Percentiles rank a stretch among this genome's conserved stretches.
These are phyloP conservation scores for Tylopilus vinaceipallidus DNA, from an alignment of 768 basidiomycete genomes.

Conservation along the genomic window DNA sequence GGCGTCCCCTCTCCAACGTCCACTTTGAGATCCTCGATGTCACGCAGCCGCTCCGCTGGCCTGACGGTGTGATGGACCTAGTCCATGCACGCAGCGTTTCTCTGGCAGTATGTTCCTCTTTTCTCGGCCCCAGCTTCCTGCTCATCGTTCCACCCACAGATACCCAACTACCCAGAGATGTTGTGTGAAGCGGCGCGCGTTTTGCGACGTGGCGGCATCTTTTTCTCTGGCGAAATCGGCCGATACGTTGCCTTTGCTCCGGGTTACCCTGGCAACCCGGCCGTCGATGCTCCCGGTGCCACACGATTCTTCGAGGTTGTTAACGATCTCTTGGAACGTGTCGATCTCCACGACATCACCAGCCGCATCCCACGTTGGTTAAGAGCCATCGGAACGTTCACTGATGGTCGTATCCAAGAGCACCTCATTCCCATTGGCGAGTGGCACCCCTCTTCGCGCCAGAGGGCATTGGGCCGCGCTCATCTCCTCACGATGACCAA, in stretches of 20 bases:
- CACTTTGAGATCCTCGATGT: conserved; percentile 68
- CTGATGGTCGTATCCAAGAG: conserved; percentile 33
- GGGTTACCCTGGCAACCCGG: conserved; percentile 22
- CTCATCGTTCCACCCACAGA: conserved; percentile 38
- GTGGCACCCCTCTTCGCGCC: conserved; percentile 41
- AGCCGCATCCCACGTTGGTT: conserved; percentile 40
- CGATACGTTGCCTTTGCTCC: conserved; percentile 42
- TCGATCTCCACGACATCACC: conserved; percentile 41
- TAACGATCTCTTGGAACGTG: conserved; percentile 37
- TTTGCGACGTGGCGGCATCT: conserved; percentile 68
- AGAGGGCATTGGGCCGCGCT: conserved; percentile 40
- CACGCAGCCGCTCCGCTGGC: conserved; percentile 50
- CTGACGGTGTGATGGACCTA: conserved; percentile 55
- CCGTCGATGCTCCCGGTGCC: conserved; percentile 26
- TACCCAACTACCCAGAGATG: conserved; percentile 50
- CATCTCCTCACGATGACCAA: conserved; percentile 39
- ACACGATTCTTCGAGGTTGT: conserved; percentile 38
- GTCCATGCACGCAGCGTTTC: conserved; percentile 62
- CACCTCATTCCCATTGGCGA: conserved; percentile 55
- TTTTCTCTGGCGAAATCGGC: conserved; percentile 63
- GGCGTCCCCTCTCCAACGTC: conserved; percentile 58
- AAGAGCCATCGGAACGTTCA: conserved; percentile 38
- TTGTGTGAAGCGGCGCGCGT: conserved; percentile 61
- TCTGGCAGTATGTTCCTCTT: conserved; percentile 51
- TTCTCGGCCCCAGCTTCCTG: conserved; percentile 2